A percentile compares a stretch with the other conserved stretches of the same genome.
phyloP scores from a whole-genome alignment of 495 filamentous ascomycete species.

The Achaetomiella virescens region DNA sequence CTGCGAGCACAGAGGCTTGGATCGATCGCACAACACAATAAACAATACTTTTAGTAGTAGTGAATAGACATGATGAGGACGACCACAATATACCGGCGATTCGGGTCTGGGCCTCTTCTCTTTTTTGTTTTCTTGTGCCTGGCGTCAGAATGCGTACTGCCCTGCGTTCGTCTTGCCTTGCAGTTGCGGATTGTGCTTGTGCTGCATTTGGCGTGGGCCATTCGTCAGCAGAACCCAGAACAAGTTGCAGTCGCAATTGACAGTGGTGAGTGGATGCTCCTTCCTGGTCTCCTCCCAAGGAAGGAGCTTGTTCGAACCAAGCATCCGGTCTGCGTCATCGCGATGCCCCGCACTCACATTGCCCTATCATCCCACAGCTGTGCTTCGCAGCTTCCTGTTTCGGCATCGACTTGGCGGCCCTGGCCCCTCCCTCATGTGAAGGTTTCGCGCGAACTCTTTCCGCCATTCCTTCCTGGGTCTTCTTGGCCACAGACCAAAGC shows the following conservation, averaged over 20 bases:
- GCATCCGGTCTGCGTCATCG: conserved; percentile 4
- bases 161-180: background rate
- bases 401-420: conserved; percentile 2
- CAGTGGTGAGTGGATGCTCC: background rate
- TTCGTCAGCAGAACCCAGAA: background rate
- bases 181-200: background rate
- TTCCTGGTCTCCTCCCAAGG: background rate
- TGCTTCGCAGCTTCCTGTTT: conserved; percentile 19
- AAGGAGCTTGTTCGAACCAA: background rate
- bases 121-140: background rate
- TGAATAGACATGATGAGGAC: background rate
- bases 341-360: background rate
- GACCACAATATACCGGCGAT: background rate
- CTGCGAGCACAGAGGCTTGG: conserved; percentile 3
- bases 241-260: background rate
- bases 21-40: background rate
- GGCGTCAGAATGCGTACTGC: no score
- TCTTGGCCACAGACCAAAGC: background rate
- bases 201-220: background rate
- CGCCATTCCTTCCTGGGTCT: background rate
- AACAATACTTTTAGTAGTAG: background rate
- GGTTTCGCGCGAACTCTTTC: background rate
- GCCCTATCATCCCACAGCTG: background rate
- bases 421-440: background rate
- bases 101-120: background rate